Base-by-base conservation (phyloP, 345 rosid genomes). In the Bretschneidera sinensis region DNA sequence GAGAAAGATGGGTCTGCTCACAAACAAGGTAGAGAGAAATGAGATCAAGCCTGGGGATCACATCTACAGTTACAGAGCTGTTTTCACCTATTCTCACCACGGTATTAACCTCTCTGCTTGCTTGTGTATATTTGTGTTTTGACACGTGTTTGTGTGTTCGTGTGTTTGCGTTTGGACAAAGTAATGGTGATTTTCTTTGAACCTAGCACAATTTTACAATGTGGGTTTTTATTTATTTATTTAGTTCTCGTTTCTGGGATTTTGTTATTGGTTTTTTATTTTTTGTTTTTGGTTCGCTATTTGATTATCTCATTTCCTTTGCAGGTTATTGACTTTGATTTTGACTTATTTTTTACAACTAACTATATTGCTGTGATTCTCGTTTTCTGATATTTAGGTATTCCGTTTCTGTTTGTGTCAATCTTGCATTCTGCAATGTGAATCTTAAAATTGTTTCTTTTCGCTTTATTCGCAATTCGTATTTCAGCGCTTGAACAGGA, bases 61-160 rank as follows among this genome's bases (percentile, higher is more conserved):
- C 63, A 85, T 94, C 80, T 94, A 94, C 80, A 85, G 95, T 77
- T 94, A 94, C 83, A 81, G 96, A 69, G 99, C 95, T 47, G 79
- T 94, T 43, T 94, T 91, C 74, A 63, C 99, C 65, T 91, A 94
- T 71, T 91, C 99, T 73, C 97, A 94, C 69, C 99, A 94, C 33
- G 97, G 99, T 94, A 71, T 43, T 47, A 15, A 39, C 47, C 54
- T 67, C 14, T 51, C 54, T 43, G 23, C 52, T 5, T 39, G 15
- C 45, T 39, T 14, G 45, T 39, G 6, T 14, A 39, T 39, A 14
- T 13, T 39, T 9, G 1, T 9, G 24, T n/a, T 70, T 35, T 16
- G 34, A n/a, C n/a, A n/a, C n/a, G n/a, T n/a, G n/a, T n/a, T n/a
- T n/a, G n/a, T n/a, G n/a, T n/a, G n/a, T n/a, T n/a, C 52, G 8